A percentile compares a stretch with the other conserved stretches of the same genome.
Evolutionary conservation across 495 filamentous ascomycete species (phyloP).

Genomic region (Penicillium nucicola): DNA sequence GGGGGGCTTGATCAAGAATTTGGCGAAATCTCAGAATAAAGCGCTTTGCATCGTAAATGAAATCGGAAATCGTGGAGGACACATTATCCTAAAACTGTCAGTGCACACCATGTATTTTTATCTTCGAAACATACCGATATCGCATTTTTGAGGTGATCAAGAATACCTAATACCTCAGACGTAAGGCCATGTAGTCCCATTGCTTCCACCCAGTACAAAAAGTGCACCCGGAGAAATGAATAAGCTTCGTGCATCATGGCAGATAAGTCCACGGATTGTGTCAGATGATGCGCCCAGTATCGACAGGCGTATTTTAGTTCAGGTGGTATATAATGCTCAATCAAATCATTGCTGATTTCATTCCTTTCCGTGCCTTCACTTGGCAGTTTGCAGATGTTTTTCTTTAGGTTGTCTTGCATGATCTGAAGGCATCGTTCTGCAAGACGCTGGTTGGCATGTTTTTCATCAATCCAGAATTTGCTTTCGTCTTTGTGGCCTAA

Average conservation of each 20-base stretch:
- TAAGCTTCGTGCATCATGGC: background rate
- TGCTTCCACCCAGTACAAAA: no score
- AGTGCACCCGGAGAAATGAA: background rate
- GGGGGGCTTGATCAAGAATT: background rate
- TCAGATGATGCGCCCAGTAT: background rate
- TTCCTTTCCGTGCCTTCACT: background rate
- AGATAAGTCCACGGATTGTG: background rate
- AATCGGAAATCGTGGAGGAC: background rate
- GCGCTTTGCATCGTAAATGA: conserved; percentile 32
- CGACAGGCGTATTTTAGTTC: no score
- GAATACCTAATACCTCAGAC: no score
- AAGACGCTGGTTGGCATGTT: background rate
- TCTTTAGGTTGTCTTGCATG: background rate
- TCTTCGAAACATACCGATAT: background rate
- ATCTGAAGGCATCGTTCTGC: background rate
- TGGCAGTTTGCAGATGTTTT: background rate
- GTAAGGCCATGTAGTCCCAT: no score
- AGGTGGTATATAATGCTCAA: background rate
- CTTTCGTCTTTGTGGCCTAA: background rate
- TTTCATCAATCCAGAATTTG: background rate
- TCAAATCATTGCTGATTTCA: background rate
- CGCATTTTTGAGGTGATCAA: no score
- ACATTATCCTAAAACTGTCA: no score
- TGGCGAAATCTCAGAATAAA: conserved; percentile 27
- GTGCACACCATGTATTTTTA: background rate